phyloP scores from a whole-genome alignment of 179 eudicot genomes.

The Sideroxylon spinosum region DNA sequence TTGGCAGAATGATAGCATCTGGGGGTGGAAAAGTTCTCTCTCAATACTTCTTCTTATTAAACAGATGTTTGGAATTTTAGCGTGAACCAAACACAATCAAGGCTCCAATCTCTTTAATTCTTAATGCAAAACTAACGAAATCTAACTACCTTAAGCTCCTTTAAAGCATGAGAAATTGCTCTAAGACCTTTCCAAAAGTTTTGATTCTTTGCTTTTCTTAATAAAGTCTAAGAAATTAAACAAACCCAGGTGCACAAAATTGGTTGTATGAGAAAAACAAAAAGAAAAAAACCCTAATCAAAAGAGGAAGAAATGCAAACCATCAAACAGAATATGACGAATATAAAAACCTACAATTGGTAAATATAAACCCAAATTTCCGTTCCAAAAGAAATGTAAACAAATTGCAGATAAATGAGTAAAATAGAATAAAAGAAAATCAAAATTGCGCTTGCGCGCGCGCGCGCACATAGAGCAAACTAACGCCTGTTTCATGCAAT shows the following conservation, averaged over 20 bases:
- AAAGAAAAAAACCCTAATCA: no score
- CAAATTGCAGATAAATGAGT: no score
- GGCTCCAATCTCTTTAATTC: background rate
- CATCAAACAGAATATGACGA: no score
- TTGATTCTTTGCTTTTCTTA: slow-evolving; percentile 53
- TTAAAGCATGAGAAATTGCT: slow-evolving; percentile 50
- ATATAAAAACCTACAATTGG: no score
- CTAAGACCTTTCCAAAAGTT: slow-evolving; percentile 58
- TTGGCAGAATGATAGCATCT: slow-evolving; percentile 14
- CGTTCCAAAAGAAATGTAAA: background rate
- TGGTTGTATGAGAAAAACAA: no score
- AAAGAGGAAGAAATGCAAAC: no score
- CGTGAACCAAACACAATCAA: background rate
- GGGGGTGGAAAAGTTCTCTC: slow-evolving; percentile 19
- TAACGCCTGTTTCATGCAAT: no score
- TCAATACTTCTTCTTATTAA: slow-evolving; percentile 27
- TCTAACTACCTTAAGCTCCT: slow-evolving; percentile 39
- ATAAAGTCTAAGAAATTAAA: slow-evolving; percentile 35
- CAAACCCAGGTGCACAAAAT: background rate
- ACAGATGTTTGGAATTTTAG: background rate
- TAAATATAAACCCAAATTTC: background rate
- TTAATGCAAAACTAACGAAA: background rate
- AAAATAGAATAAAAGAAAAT: no score
- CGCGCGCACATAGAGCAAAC: no score
- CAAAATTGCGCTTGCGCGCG: no score